Evolutionary conservation across 768 basidiomycete species (phyloP), one percentile per base, ranked within the genome.

Genomic region (Goffeauzyma gilvescens): DNA sequence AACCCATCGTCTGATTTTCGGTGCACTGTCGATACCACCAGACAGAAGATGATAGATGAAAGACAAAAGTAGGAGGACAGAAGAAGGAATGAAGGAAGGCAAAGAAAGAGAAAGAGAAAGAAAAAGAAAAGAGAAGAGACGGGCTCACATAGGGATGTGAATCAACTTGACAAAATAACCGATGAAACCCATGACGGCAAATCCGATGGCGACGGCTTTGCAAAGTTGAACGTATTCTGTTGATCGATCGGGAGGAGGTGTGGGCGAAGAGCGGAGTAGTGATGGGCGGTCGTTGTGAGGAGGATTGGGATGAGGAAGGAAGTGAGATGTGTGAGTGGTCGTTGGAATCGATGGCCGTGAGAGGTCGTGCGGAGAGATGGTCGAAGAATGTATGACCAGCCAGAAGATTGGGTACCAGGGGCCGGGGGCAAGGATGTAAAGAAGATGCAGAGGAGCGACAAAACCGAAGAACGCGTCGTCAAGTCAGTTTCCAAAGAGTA

Each of bases 151-250:
- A 55, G 89, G 87, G 66, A 90, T 93, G 67, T 95, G 87, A 55
- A 96, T 87, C 52, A 95, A 76, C 67, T 95, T 95, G 53, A 93
- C 89, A 60, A 96, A 80, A 70, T 90, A 98, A 13, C 93, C 93
- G 63, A 98, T 87, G 72, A 95, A 90, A 13, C 93, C 93, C 89
- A 96, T 96, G 52, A 98, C 83, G 38, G 79, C 85, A 59, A 98
- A 98, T 12, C 93, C 93, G 48, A 96, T 78, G 2, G 87, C 87
- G 42, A 98, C 86, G 25, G 93, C 93, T 63, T 78, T 80, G 69
- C 79, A 96, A 51, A 98, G 89, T 62, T 90, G 85, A 31, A 75
- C 53, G 66, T 89, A 98, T 64, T 98, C 93, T 98, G 63, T 15
- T 49, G 21, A 22, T n/a, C 37, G 21, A 36, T 42, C 2, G 7